A percentile compares a stretch with the other conserved stretches of the same genome.
These are phyloP conservation scores for Mycena floridula DNA, from an alignment of 768 basidiomycete genomes.

Conservation along the genomic window DNA sequence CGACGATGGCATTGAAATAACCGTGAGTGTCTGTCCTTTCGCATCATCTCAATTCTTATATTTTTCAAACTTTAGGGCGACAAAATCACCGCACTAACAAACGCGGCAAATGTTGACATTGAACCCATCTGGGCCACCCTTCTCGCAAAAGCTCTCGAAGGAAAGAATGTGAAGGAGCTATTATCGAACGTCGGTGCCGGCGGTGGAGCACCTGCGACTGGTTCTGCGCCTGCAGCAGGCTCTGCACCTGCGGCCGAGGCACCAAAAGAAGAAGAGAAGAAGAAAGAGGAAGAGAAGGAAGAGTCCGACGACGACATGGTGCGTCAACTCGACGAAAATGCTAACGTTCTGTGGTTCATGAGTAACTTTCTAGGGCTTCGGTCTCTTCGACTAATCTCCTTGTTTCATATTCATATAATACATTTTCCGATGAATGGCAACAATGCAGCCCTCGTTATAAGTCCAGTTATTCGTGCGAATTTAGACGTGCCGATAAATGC, in stretches of 20 bases:
- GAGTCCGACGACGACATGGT: conserved; percentile 92
- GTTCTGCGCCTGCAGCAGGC: conserved; percentile 47
- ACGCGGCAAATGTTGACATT: conserved; percentile 77
- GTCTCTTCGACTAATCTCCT: conserved; percentile 81
- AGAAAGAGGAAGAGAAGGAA: conserved; percentile 85
- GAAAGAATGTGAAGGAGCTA: conserved; percentile 95
- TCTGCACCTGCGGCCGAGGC: conserved; percentile 60
- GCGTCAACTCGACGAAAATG: conserved; percentile 26
- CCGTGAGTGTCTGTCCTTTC: conserved; percentile 50
- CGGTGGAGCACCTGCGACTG: conserved; percentile 77
- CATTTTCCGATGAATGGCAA: neutral
- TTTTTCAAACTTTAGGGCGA: conserved; percentile 55
- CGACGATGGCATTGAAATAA: conserved; percentile 96
- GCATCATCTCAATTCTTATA: neutral
- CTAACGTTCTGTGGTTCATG: neutral
- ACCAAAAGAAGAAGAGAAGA: conserved; percentile 72
- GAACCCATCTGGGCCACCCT: conserved; percentile 98
- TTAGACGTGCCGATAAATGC: too few relatives aligned
- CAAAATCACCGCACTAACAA: conserved; percentile 83
- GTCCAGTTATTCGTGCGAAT: neutral
- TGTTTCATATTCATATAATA: conserved; percentile 2
- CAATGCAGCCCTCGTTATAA: neutral
- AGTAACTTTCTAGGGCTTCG: conserved; percentile 66
- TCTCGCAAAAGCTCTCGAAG: conserved; percentile 96
- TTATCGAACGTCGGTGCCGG: conserved; percentile 93